phyloP scores from a whole-genome alignment of 1,139 yeast genomes.

The Yamadazyma epiphylla region DNA sequence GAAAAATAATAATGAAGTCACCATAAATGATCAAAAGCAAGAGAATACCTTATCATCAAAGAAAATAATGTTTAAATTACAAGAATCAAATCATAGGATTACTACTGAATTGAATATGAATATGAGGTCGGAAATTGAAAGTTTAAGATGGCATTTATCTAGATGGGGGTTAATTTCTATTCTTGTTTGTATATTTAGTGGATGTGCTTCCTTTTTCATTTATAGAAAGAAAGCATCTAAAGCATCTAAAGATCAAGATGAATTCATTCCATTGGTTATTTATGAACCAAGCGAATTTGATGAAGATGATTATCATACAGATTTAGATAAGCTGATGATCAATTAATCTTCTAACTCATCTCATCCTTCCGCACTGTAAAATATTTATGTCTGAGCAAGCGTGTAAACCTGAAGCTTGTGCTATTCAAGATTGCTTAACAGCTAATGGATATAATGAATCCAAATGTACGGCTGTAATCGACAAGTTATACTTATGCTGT shows the following conservation, averaged over 20 bases:
- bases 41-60: constrained; percentile 79
- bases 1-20: constrained; percentile 77
- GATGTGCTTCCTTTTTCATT: constrained; percentile 41
- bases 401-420: constrained; percentile 71
- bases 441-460: constrained; percentile 56
- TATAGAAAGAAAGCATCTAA: constrained; percentile 25
- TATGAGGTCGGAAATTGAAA: constrained; percentile 81
- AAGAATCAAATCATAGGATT: constrained; percentile 83
- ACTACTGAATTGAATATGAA: constrained; percentile 80
- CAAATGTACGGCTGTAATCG: constrained; percentile 57
- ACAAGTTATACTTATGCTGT: constrained; percentile 60
- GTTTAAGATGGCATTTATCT: constrained; percentile 89
- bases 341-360: not conserved
- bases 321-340: constrained; percentile 26
- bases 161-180: constrained; percentile 78
- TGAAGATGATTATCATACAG: constrained; percentile 46
- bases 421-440: constrained; percentile 62
- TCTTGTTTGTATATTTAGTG: constrained; percentile 36
- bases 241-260: constrained; percentile 24
- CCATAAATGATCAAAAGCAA: constrained; percentile 80
- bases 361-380: not conserved
- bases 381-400: constrained; percentile 22
- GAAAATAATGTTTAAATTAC: constrained; percentile 64
- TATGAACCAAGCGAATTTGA: constrained; percentile 48
- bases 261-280: constrained; percentile 43